These are phyloP conservation scores for Colletotrichum siamense DNA, from an alignment of 2,329 filamentous ascomycete species.

Conservation along the genomic window DNA sequence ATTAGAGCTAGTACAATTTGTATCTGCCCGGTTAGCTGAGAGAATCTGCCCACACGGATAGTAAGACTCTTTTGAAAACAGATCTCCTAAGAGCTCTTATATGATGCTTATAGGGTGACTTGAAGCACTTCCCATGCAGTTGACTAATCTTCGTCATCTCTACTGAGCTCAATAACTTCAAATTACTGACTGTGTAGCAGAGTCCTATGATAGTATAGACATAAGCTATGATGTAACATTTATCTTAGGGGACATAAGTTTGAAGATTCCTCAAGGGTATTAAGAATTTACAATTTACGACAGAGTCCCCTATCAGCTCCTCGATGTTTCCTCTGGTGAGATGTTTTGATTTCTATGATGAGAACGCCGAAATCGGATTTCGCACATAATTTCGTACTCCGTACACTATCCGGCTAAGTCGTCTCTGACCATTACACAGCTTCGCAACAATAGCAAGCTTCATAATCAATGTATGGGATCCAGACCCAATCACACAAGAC, in stretches of 20 bases:
- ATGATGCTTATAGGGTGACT: too few species aligned
- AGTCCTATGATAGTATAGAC: neutral
- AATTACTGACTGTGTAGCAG: neutral
- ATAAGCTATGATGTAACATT: too few species aligned
- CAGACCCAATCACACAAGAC: neutral
- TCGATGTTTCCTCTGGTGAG: neutral
- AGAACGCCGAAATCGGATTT: neutral
- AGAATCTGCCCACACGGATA: too few species aligned
- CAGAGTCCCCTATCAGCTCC: neutral
- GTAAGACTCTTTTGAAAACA: too few species aligned
- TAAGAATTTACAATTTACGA: neutral
- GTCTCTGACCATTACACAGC: neutral
- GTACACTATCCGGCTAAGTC: neutral
- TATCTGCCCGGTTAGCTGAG: too few species aligned
- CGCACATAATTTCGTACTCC: neutral
- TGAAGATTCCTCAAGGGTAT: neutral
- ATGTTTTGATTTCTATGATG: neutral
- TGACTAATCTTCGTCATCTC: neutral
- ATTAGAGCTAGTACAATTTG: too few species aligned
- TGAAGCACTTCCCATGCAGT: neutral
- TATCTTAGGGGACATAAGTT: neutral
- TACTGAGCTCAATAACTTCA: neutral
- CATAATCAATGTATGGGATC: neutral
- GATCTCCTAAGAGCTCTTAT: too few species aligned
- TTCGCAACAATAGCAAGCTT: neutral